Conservation (phyloP, 495 filamentous ascomycete species). For the Neurospora discreta region DNA sequence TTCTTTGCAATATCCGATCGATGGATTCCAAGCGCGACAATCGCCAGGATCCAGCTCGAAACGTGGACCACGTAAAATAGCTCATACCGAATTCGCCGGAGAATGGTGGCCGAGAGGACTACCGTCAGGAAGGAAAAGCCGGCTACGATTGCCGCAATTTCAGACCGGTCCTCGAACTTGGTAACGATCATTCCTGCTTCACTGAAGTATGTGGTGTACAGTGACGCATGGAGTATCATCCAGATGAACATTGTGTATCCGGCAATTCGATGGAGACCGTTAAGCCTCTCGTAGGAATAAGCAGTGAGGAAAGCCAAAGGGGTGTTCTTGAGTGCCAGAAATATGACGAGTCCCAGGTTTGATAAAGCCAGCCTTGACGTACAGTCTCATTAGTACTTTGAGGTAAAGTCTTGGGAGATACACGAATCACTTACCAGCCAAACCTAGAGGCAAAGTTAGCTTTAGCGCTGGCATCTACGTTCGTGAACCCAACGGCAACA, state of each 20-base stretch:
- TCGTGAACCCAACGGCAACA: slow-evolving; percentile 35
- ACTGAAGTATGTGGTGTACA: slow-evolving; percentile 33
- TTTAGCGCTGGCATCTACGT: slow-evolving; percentile 24
- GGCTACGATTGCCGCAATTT: slow-evolving; percentile 34
- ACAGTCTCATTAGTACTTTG: slow-evolving; percentile 4
- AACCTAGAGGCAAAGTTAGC: slow-evolving; percentile 28
- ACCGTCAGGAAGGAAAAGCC: slow-evolving; percentile 36
- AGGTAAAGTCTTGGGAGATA: not conserved
- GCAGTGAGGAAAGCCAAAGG: slow-evolving; percentile 46
- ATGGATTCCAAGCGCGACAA: slow-evolving; percentile 43
- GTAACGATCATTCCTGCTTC: slow-evolving; percentile 9
- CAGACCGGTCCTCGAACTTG: slow-evolving; percentile 11
- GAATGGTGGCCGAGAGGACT: slow-evolving; percentile 32
- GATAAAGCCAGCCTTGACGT: slow-evolving; percentile 39
- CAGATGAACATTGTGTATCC: slow-evolving; percentile 42
- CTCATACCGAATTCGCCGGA: slow-evolving; percentile 43
- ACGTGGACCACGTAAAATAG: slow-evolving; percentile 48
- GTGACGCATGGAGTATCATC: slow-evolving; percentile 31
- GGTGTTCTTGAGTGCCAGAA: slow-evolving; percentile 50
- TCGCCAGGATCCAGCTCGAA: slow-evolving; percentile 35
- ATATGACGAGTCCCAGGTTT: slow-evolving; percentile 45
- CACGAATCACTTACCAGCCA: slow-evolving; percentile 35
- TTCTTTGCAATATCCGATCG: slow-evolving; percentile 34
- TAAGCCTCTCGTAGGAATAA: slow-evolving; percentile 51
- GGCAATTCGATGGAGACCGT: slow-evolving; percentile 45